Conservation (phyloP, 371 early-diverging fungal genomes). For the Mucor circinelloides region DNA sequence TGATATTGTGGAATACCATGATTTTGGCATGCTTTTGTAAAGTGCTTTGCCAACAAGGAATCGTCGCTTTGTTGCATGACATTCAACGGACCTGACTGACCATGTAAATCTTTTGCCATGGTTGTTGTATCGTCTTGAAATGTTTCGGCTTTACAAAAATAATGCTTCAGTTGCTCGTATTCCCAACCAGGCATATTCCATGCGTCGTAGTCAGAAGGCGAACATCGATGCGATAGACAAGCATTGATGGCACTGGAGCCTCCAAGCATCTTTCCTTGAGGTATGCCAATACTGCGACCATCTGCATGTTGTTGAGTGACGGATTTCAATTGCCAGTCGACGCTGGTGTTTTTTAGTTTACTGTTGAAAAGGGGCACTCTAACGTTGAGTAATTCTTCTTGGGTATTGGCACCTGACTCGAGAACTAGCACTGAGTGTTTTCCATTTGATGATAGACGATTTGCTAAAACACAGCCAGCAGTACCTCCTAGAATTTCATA, state of each 20-base stretch:
- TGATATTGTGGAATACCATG: constrained; percentile 15
- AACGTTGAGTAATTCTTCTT: constrained; percentile 8
- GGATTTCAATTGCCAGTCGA: constrained; percentile 26
- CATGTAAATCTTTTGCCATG: constrained; percentile 7
- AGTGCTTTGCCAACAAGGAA: constrained; percentile 5
- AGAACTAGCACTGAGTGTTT: constrained; percentile 20
- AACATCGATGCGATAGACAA: constrained; percentile 38
- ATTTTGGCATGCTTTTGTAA: constrained; percentile 26
- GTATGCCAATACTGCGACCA: constrained; percentile 25
- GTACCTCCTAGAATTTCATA: constrained; percentile 16
- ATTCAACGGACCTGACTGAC: constrained; percentile 25
- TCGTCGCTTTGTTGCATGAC: constrained; percentile 4
- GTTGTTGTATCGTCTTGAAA: not conserved
- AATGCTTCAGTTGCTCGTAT: constrained; percentile 16
- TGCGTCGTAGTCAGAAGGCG: constrained; percentile 30
- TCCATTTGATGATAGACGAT: constrained; percentile 16
- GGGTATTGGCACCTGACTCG: constrained; percentile 23
- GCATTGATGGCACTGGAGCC: constrained; percentile 45
- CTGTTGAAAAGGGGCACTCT: constrained; percentile 23
- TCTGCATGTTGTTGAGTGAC: constrained; percentile 10
- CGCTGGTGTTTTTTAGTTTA: constrained; percentile 15
- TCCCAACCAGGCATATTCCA: constrained; percentile 26
- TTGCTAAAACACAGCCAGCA: constrained; percentile 34
- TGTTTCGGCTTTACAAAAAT: constrained; percentile 30
- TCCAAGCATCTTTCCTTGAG: constrained; percentile 40